Evolutionary conservation across 768 basidiomycete species (phyloP).

Genomic region (Porpolomopsis calyptriformis): DNA sequence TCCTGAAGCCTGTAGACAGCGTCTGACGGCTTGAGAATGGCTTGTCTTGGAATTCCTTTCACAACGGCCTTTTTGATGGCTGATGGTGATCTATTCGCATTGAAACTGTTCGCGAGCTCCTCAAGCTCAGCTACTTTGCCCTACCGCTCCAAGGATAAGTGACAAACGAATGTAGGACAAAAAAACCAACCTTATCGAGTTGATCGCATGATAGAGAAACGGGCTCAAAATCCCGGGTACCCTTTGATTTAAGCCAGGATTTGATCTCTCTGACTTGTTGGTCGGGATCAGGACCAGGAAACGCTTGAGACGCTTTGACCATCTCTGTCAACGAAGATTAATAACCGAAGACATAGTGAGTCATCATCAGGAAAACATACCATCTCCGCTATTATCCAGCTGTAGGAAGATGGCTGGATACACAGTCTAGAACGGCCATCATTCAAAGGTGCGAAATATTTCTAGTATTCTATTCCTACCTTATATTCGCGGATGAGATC

Average conservation of each 20-base stretch:
- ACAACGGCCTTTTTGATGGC: conserved; percentile 88
- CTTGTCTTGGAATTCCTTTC: conserved; percentile 85
- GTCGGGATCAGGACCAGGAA: conserved; percentile 50
- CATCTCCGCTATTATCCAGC: conserved; percentile 64
- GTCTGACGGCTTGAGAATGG: conserved; percentile 87
- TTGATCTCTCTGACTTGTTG: conserved; percentile 66
- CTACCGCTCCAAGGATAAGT: conserved; percentile 25
- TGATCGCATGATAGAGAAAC: conserved; percentile 90
- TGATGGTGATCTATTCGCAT: conserved; percentile 43
- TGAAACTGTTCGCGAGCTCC: conserved; percentile 58
- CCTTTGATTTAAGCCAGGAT: conserved; percentile 76
- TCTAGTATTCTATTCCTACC: conserved; percentile 25
- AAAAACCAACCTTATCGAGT: conserved; percentile 58
- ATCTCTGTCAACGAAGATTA: conserved; percentile 46
- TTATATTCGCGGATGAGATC: conserved; percentile 78
- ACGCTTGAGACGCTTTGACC: conserved; percentile 51
- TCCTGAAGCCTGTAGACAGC: conserved; percentile 82
- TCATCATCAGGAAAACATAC: conserved; percentile 29
- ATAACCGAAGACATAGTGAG: conserved; percentile 4
- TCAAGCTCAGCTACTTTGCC: conserved; percentile 75
- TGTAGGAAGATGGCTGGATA: conserved; percentile 79
- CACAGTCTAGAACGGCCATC: conserved; percentile 32
- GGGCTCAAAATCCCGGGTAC: conserved; percentile 83
- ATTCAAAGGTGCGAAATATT: conserved; percentile 1
- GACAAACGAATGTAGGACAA: conserved; percentile 1